Evolutionary conservation across 2,329 filamentous ascomycete genomes (phyloP), one percentile per base, ranked within the genome.

Genomic region (Emmonsiellopsis sp.): DNA sequence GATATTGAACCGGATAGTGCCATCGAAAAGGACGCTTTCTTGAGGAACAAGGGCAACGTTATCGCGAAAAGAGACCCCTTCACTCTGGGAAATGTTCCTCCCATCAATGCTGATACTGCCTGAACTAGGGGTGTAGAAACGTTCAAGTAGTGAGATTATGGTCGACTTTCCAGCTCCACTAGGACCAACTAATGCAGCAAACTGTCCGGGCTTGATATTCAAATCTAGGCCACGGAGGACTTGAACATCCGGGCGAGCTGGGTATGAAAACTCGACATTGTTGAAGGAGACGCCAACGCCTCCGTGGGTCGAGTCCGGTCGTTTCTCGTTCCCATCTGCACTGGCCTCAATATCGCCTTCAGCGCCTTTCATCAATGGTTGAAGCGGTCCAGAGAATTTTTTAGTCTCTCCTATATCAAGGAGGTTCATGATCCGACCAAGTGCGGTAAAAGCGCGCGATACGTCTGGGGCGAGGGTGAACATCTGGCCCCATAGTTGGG

Each of bases 81-180:
- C 79, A 61, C 89, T 80, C 61, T 80, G 83, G 34, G 84, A 82
- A 54, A 88, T 87, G 62, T 90, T 85, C 7, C 86, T 58, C 0
- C 85, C 85, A 61, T 90, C 86, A 55, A 90, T 84, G 55, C 74
- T 65, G 56, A 89, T 82, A 11, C 69, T 79, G 8, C 86, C 86
- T 5, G 80, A 78, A 8, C 76, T 70, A 0, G 84, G 80, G 63
- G 87, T 83, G n/a, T 89, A 72, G 72, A 89, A 88, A 16, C 86
- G 82, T 76, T 89, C 89, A 0, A 89, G 73, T 0, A 86, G 84
- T 1, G 89, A 75, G 0, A 86, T 88, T 30, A 89, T 70, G 0
- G 83, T 86, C 0, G 84, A 87, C 68, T 89, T 89, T 55, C 86
- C 86, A 0, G 85, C 85, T 7, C 86, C 85, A 0, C 86, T 89